A percentile compares a stretch with the other conserved stretches of the same genome.
Conservation (phyloP, 2,329 filamentous ascomycete species). For the Chlorencoelia australis region DNA sequence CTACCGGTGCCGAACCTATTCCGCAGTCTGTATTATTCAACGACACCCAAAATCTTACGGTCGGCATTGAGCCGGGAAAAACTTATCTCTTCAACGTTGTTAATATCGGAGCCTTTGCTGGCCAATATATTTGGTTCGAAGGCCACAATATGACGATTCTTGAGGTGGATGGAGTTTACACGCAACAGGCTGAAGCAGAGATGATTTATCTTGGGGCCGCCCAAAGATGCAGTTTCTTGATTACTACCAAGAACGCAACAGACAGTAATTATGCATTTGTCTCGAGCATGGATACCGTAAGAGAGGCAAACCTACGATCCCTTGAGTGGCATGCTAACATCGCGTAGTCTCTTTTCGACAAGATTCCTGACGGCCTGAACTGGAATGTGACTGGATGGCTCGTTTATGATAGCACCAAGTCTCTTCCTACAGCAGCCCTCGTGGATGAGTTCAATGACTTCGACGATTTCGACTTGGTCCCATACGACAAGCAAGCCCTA, state of each 20-base stretch:
- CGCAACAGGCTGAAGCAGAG: conserved; percentile 45
- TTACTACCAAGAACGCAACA: conserved; percentile 54
- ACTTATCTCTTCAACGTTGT: conserved; percentile 66
- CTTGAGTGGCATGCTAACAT: conserved; percentile 17
- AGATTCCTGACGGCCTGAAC: conserved; percentile 55
- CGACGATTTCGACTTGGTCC: conserved; percentile 64
- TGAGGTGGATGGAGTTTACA: conserved; percentile 63
- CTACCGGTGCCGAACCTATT: conserved; percentile 46
- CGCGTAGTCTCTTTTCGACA: conserved; percentile 49
- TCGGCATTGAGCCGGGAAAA: conserved; percentile 53
- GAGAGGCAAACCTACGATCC: neutral
- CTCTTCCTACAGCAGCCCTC: conserved; percentile 39
- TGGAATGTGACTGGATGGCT: conserved; percentile 59
- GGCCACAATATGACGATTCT: conserved; percentile 58
- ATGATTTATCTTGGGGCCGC: conserved; percentile 58
- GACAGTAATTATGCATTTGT: conserved; percentile 57
- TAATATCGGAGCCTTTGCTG: conserved; percentile 64
- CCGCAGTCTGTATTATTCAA: conserved; percentile 63
- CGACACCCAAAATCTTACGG: conserved; percentile 50
- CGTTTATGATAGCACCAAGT: conserved; percentile 40
- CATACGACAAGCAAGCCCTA: conserved; percentile 53
- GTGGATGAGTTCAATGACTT: conserved; percentile 55
- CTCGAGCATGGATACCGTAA: conserved; percentile 52
- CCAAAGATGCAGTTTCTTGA: conserved; percentile 53
- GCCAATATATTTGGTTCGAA: conserved; percentile 57